A percentile compares a stretch with the other conserved stretches of the same genome.
phyloP scores from a whole-genome alignment of 1,284 basidiomycete species.

The Cryptococcus hybrid region DNA sequence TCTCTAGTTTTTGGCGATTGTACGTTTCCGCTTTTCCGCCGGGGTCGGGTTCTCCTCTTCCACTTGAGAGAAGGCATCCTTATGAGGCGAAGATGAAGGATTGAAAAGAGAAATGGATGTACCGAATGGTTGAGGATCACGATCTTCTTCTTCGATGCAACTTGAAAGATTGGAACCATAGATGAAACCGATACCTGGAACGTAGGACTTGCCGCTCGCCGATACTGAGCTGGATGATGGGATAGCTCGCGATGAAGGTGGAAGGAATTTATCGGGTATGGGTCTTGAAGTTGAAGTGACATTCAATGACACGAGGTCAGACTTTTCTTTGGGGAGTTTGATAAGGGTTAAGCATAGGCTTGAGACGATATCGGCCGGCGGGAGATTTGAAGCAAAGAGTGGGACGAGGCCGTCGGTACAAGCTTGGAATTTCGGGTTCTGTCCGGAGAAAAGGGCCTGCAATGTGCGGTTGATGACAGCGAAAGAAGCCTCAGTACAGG shows the following conservation, averaged over 20 bases:
- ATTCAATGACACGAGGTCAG: background rate
- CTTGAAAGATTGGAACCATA: constrained; percentile 21
- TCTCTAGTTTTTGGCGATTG: no score
- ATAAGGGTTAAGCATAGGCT: constrained; percentile 29
- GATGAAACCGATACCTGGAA: constrained; percentile 26
- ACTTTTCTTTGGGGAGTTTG: constrained; percentile 1
- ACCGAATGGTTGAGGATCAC: no score
- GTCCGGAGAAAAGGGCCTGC: constrained; percentile 16
- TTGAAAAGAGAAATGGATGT: no score
- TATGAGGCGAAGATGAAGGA: no score
- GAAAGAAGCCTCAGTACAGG: constrained; percentile 26
- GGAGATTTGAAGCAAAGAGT: constrained; percentile 20
- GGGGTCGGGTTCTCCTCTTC: no score
- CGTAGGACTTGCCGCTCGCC: constrained; percentile 6
- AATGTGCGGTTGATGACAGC: constrained; percentile 30
- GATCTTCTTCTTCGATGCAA: no score
- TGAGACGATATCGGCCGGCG: constrained; percentile 21
- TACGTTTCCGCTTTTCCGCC: no score
- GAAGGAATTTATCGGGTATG: background rate
- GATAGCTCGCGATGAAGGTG: background rate
- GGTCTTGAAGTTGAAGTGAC: background rate
- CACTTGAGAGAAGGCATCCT: no score
- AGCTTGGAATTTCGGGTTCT: constrained; percentile 31
- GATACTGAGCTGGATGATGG: background rate
- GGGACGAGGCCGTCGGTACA: constrained; percentile 28